phyloP scores from a whole-genome alignment of 768 basidiomycete genomes.

The Boletus rubroflammeus region DNA sequence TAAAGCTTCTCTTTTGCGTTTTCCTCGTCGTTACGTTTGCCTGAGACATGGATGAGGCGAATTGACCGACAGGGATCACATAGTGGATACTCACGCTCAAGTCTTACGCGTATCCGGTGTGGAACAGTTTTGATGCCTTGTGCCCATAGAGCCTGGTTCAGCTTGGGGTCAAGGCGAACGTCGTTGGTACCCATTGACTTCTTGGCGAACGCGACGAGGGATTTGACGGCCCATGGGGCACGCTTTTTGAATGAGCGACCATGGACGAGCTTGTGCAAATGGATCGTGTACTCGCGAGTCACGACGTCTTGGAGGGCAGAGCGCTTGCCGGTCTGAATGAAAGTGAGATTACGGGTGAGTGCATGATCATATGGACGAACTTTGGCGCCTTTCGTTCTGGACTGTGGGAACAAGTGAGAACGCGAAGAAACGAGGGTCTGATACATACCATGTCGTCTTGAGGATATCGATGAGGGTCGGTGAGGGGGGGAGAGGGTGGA shows the following conservation, averaged over 20 bases:
- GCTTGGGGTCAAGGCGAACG: conserved; percentile 89
- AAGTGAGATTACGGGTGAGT: conserved; percentile 1
- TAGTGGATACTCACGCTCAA: conserved; percentile 68
- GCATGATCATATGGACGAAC: conserved; percentile 27
- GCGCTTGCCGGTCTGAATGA: conserved; percentile 73
- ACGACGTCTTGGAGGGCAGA: conserved; percentile 98
- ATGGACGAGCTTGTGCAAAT: conserved; percentile 92
- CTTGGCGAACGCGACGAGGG: conserved; percentile 85
- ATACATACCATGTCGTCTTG: conserved; percentile 69
- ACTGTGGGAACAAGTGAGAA: conserved; percentile 32
- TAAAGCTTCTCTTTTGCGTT: conserved; percentile 97
- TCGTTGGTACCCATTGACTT: conserved; percentile 96
- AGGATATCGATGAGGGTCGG: conserved; percentile 53
- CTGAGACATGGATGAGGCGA: conserved; percentile 35
- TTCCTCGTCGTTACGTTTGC: conserved; percentile 99
- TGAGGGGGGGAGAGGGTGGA: conserved; percentile 42
- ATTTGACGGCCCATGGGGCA: conserved; percentile 95
- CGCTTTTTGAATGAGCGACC: conserved; percentile 96
- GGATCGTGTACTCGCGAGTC: conserved; percentile 97
- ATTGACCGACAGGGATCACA: background rate
- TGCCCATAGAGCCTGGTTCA: conserved; percentile 95
- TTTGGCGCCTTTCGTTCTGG: conserved; percentile 37
- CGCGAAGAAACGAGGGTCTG: background rate
- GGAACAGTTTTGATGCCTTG: conserved; percentile 94
- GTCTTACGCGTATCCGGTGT: conserved; percentile 85